phyloP scores from a whole-genome alignment of 148 eudicot genomes.

The Pharnaceum exiguum region DNA sequence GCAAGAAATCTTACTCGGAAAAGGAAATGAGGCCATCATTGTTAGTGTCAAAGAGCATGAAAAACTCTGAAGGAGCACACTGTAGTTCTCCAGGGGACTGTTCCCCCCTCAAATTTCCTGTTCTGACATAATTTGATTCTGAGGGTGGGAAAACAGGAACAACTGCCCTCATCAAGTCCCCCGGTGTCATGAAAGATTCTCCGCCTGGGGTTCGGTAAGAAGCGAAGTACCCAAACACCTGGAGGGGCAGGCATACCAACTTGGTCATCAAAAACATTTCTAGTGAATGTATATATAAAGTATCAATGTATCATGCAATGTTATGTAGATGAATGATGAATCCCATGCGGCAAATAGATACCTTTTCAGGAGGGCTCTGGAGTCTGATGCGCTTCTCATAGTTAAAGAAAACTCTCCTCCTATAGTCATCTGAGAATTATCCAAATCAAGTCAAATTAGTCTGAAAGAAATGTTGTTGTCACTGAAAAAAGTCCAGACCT shows the following conservation, averaged over 20 bases:
- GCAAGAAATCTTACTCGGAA: slow-evolving; percentile 50
- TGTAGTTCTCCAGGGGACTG: slow-evolving; percentile 44
- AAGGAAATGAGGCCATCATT: slow-evolving; percentile 85
- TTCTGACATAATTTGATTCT: slow-evolving; percentile 59
- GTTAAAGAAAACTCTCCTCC: slow-evolving; percentile 84
- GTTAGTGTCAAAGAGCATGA: slow-evolving; percentile 86
- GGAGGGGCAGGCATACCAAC: not conserved
- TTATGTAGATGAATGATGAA: too few relatives aligned
- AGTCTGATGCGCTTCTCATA: slow-evolving; percentile 72
- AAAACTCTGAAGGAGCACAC: slow-evolving; percentile 71
- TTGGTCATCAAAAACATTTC: not conserved
- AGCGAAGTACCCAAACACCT: slow-evolving; percentile 96
- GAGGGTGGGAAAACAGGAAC: slow-evolving; percentile 89
- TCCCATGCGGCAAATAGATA: slow-evolving; percentile 9
- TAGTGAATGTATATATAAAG: too few relatives aligned
- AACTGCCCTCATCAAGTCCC: slow-evolving; percentile 83
- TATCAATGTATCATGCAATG: too few relatives aligned
- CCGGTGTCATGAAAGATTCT: slow-evolving; percentile 73
- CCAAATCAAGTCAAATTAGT: slow-evolving; percentile 2
- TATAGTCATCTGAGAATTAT: slow-evolving; percentile 49
- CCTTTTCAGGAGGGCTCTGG: slow-evolving; percentile 87
- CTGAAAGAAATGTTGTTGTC: not conserved
- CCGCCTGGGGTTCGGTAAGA: slow-evolving; percentile 40
- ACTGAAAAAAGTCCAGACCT: not conserved
- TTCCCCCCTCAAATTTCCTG: slow-evolving; percentile 67